Percentiles rank a stretch among this genome's conserved stretches.
Evolutionary conservation across 306 rosid genomes (phyloP).

Genomic region (Glycine soja): DNA sequence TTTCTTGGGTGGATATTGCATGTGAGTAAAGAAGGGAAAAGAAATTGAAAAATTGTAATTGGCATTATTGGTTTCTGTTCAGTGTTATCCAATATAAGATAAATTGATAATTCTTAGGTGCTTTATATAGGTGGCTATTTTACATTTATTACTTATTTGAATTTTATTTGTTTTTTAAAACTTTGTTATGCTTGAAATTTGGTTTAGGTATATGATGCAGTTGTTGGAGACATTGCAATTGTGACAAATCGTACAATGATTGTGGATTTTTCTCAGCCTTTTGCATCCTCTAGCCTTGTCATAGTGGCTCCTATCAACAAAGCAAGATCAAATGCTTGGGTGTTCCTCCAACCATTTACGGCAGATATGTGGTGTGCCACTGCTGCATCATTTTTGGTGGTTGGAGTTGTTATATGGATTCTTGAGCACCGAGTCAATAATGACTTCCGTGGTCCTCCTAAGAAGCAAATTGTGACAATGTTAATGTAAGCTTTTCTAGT

Average conservation of each 20-base stretch:
- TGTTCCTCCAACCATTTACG: slow-evolving; percentile 85
- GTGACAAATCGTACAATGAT: slow-evolving; percentile 82
- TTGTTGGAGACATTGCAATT: slow-evolving; percentile 93
- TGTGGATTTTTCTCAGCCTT: slow-evolving; percentile 97
- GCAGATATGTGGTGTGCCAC: slow-evolving; percentile 86
- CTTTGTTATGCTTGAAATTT: slow-evolving; percentile 39
- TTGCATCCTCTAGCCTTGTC: slow-evolving; percentile 81
- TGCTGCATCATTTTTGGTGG: slow-evolving; percentile 71
- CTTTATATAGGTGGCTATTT: slow-evolving; percentile 17
- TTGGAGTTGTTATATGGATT: slow-evolving; percentile 89
- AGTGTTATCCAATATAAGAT: slow-evolving; percentile 10
- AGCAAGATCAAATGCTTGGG: slow-evolving; percentile 83
- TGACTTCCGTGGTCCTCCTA: slow-evolving; percentile 96
- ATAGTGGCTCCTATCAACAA: slow-evolving; percentile 79
- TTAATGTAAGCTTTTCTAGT: slow-evolving; percentile 64
- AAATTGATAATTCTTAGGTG: slow-evolving; percentile 33
- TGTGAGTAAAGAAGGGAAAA: slow-evolving; percentile 12
- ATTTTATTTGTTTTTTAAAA: slow-evolving; percentile 13
- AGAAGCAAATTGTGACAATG: slow-evolving; percentile 77
- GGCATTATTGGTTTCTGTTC: slow-evolving; percentile 12
- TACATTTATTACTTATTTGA: slow-evolving; percentile 36
- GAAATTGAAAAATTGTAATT: neutral
- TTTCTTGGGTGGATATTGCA: neutral
- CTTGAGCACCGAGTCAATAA: slow-evolving; percentile 92
- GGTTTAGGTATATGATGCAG: slow-evolving; percentile 84